These are phyloP conservation scores for Syzygium oleosum DNA, from an alignment of 345 rosid genomes.

Conservation along the genomic window DNA sequence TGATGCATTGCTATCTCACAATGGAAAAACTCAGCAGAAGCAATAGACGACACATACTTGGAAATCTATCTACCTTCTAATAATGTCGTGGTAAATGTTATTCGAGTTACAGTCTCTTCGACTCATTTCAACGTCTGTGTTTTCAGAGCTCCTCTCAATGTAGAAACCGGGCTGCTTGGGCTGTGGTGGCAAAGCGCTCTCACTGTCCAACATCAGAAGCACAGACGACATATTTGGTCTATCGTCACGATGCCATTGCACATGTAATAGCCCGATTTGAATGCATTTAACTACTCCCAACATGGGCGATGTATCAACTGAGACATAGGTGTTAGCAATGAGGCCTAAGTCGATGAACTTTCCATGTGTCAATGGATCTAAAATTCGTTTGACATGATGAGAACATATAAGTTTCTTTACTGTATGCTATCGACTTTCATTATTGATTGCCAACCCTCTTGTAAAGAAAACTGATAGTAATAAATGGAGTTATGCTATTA, in stretches of 20 bases:
- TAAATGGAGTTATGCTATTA: no score
- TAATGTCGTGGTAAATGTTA: neutral
- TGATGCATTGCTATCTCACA: neutral
- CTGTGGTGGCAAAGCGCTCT: neutral
- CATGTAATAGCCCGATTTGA: constrained; percentile 35
- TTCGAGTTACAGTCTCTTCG: neutral
- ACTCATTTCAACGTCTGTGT: neutral
- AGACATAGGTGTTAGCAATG: no score
- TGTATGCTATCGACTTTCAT: no score
- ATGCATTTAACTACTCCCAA: constrained; percentile 11
- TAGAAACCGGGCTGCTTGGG: neutral
- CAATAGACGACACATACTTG: neutral
- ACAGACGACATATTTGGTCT: constrained; percentile 19
- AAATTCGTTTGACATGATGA: no score
- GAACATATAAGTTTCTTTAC: no score
- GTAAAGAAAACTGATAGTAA: no score
- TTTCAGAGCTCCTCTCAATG: neutral
- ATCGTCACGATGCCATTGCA: constrained; percentile 23
- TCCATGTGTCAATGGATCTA: no score
- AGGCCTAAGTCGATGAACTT: no score
- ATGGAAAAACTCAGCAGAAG: neutral
- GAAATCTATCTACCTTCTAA: neutral
- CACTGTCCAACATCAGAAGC: neutral
- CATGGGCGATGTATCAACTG: no score
- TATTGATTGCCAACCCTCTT: no score